Evolutionary conservation across 805 yeast genomes (phyloP), one percentile per base, ranked within the genome.

Genomic region (Saccharomycopsis sp.): DNA sequence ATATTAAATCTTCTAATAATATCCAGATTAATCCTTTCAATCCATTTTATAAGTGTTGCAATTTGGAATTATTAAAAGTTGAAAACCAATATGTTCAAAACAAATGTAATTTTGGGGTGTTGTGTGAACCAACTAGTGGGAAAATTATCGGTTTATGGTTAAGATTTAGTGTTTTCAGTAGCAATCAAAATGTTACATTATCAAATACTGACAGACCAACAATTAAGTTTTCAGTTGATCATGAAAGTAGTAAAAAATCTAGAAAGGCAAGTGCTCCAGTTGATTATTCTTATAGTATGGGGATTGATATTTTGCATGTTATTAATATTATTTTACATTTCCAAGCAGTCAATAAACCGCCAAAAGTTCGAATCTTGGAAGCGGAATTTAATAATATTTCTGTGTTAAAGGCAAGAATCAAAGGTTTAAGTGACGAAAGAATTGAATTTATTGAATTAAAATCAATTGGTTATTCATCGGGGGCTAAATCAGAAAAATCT

Each of bases 41-140:
- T 23, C 53, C 53, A 21, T 50, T 47, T 28, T 50, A 41, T 36
- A 50, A 50, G 31, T 47, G 53, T 34, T 50, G 53, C 42, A 50
- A 50, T 40, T 33, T 50, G 38, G 53, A 50, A 27, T 38, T 50
- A 28, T 36, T 50, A 23, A 50, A 50, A 21, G 53, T 50, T 17
- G 53, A 50, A 24, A 40, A 34, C 17, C 48, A 40, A 17, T 50
- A 50, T 23, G 51, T 50, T 11, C 53, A 50, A 43, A 47, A 48
- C 36, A 50, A 50, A 34, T 50, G 53, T 39, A 44, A 41, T 32
- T 47, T 50, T 36, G 53, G 53, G 17, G 53, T 50, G 24, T 44
- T 50, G 33, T 50, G 53, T 42, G 53, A 50, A 24, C 51, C 51
- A 21, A 20, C 29, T 17, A 27, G 47, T 4, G 51, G 49, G 14